Evolutionary conservation across 148 eudicot genomes (phyloP), one percentile per base, ranked within the genome.

Genomic region (Rhododendron vialii): DNA sequence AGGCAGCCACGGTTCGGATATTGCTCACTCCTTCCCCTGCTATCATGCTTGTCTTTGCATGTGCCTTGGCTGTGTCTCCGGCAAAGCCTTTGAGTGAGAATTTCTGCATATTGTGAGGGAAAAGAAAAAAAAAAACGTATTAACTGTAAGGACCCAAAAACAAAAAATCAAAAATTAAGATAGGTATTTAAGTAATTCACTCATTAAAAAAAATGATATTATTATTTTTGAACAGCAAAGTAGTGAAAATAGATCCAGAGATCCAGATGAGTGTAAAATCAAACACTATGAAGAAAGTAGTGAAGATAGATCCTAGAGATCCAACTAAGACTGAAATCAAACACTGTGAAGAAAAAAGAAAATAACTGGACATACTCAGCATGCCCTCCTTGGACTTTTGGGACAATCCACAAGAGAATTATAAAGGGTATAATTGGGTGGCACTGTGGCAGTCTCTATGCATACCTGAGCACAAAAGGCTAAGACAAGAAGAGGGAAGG

Each of bases 21-120:
- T 98, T 95, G 94, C 99, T 95, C 73, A 98, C 98, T 33, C 98
- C 99, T 82, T 98, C 99, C 12, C 99, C 99, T 0, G 99, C 99
- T 22, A 98, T 94, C 99, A 98, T 98, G 93, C 99, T 98, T 0
- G 99, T 98, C 87, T 98, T 98, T 0, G 99, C 99, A 87, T 98
- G 99, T 1, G 98, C 99, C 88, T 98, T 98, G 26, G 98, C 98
- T 26, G 99, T 98, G 93, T 98, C 99, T 86, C 99, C 98, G 0
- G 98, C 98, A 69, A 98, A 98, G 4, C 99, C 99, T 92, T 97
- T 94, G 50, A 98, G 90, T 11, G 99, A 94, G n/a, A 97, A 95
- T 94, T 95, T 98, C 99, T 97, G 95, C 83, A 74, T 8, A n/a
- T 53, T 79, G 67, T 84, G 41, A 3, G 14, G 1, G 3, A 36